Conservation (phyloP, 352 stramenopile genomes). For the Pythium coloratum region DNA sequence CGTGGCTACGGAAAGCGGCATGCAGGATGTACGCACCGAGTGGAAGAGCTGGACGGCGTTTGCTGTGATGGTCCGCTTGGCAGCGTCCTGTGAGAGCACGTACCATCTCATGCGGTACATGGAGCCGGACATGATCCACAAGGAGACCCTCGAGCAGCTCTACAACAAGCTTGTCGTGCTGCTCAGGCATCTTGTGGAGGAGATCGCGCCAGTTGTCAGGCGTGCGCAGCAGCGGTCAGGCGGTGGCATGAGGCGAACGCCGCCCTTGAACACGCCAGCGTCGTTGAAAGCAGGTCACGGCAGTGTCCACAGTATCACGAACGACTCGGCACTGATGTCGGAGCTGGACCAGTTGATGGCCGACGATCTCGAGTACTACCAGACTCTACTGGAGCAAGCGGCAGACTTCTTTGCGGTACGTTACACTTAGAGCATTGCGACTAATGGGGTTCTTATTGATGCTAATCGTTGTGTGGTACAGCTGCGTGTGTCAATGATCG, state of each 20-base stretch:
- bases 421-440: neutral
- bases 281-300: neutral
- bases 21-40: constrained; percentile 21
- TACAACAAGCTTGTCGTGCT: constrained; percentile 40
- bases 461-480: constrained; percentile 14
- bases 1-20: neutral
- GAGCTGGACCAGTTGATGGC: constrained; percentile 28
- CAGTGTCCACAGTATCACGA: constrained; percentile 15
- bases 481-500: constrained; percentile 72
- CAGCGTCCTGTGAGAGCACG: constrained; percentile 35
- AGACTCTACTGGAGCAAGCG: constrained; percentile 68
- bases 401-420: constrained; percentile 77
- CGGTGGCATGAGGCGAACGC: neutral
- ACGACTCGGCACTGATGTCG: constrained; percentile 16
- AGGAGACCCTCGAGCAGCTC: constrained; percentile 34
- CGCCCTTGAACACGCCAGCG: neutral
- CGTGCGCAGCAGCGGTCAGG: constrained; percentile 20
- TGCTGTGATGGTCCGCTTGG: constrained; percentile 30
- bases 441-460: neutral
- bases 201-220: constrained; percentile 27
- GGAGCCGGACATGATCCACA: constrained; percentile 29
- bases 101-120: constrained; percentile 42
- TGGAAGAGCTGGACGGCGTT: constrained; percentile 38
- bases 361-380: constrained; percentile 74
- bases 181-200: constrained; percentile 31